Base-by-base conservation (phyloP, 352 stramenopile genomes). In the Phytopythium boreale region DNA sequence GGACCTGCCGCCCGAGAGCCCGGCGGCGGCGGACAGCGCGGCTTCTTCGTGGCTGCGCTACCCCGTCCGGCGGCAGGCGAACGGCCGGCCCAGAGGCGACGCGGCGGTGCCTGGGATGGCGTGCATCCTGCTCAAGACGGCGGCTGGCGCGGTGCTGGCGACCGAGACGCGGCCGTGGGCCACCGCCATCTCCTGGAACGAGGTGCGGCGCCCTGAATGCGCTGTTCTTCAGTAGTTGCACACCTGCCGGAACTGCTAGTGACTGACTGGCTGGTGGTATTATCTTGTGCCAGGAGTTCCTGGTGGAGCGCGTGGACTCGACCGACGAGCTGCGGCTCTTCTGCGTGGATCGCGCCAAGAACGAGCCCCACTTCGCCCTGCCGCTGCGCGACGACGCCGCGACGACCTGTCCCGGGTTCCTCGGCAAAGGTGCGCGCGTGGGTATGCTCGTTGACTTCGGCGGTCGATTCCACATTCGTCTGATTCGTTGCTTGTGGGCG, bases 281-380 rank as follows among this genome's bases (percentile, higher is more conserved):
- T 52, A 22, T 34, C n/a, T 52, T 58, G 36, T 11, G 2, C 5
- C 59, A 93, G 83, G 84, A 93, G 57, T 93, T 95, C 64, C 73
- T 76, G 29, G 68, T 93, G 43, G 83, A 93, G 27, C 69, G 78
- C 52, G 81, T 92, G 39, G 79, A 69, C 27, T 82, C 79, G 7
- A 75, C 62, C 8, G 87, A 93, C 26, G 81, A 87, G 47, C 68
- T 95, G 27, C 70, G 68, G n/a, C 67, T 95, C 37, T 89, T 79
- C 39, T 90, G 80, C 69, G 66, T 95, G 5, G 77, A 93, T 50
- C 83, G 84, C 44, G 66, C 75, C 22, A 80, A 77, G 51, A 89
- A 85, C 41, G 71, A 80, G 31, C 76, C 72, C 15, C 65, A 83
- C 44, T 66, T 63, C 1, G 74, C 49, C 50, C 62, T 90, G 19